phyloP scores from a whole-genome alignment of 176 grass and related monocot genomes.

The Olyra latifolia region DNA sequence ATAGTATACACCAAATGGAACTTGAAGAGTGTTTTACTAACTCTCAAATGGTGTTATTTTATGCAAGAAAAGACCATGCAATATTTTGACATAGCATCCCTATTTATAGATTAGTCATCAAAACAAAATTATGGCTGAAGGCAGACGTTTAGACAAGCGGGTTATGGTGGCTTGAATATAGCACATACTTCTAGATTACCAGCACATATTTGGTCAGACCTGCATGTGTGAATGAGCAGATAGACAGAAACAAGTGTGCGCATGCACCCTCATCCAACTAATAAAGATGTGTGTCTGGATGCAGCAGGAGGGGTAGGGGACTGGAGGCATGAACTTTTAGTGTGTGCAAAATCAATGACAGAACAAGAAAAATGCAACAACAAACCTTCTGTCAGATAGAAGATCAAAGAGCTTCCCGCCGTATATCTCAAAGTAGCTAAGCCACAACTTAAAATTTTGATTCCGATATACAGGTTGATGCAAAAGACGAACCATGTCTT shows the following conservation, averaged over 20 bases:
- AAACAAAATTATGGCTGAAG: neutral
- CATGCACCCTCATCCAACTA: neutral
- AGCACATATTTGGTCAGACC: neutral
- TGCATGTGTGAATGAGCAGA: neutral
- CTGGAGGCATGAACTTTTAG: neutral
- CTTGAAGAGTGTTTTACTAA: neutral
- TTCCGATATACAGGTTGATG: conserved; percentile 73
- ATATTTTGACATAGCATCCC: conserved; percentile 15
- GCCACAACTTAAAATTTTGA: conserved; percentile 99
- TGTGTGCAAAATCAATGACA: neutral
- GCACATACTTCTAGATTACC: neutral
- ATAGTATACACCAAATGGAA: neutral
- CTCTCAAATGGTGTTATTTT: neutral
- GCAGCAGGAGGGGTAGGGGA: no score
- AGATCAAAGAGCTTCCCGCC: conserved; percentile 99
- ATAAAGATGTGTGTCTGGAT: neutral
- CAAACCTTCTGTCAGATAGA: conserved; percentile 92
- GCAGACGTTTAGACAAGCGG: neutral
- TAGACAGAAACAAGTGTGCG: neutral
- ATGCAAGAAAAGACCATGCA: neutral
- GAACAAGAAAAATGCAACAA: conserved; percentile 25
- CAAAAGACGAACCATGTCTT: conserved; percentile 85
- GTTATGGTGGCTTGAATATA: neutral
- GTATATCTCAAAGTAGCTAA: conserved; percentile 99
- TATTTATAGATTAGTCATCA: neutral